Percentiles rank a stretch among this genome's conserved stretches.
phyloP scores from a whole-genome alignment of 805 yeast species.

The Yamadazyma endophytica region DNA sequence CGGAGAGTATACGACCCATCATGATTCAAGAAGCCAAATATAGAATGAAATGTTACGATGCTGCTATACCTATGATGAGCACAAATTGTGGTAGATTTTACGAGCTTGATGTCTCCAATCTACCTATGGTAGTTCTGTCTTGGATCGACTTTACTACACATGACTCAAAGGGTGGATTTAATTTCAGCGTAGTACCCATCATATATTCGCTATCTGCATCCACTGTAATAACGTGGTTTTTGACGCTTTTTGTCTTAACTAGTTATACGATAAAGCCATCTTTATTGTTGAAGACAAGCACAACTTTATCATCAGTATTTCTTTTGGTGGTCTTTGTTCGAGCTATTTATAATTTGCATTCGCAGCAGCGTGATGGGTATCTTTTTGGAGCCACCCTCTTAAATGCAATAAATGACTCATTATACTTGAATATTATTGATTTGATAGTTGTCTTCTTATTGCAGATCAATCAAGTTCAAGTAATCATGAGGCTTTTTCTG shows the following conservation, averaged over 20 bases:
- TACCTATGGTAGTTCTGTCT: constrained; percentile 42
- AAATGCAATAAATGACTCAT: constrained; percentile 37
- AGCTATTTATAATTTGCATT: constrained; percentile 41
- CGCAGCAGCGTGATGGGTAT: constrained; percentile 44
- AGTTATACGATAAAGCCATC: constrained; percentile 64
- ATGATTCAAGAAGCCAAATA: constrained; percentile 21
- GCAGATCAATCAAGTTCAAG: constrained; percentile 68
- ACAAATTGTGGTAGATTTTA: constrained; percentile 32
- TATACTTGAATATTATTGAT: constrained; percentile 52
- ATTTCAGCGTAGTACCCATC: constrained; percentile 57
- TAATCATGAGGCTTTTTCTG: constrained; percentile 62
- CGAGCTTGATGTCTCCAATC: constrained; percentile 20
- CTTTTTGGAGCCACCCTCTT: constrained; percentile 43
- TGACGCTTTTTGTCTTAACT: constrained; percentile 61
- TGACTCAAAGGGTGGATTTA: constrained; percentile 40
- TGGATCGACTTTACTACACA: constrained; percentile 45
- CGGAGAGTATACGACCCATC: constrained; percentile 15
- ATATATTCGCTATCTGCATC: constrained; percentile 60
- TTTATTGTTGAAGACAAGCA: constrained; percentile 44
- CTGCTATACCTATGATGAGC: constrained; percentile 32
- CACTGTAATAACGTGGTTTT: constrained; percentile 59
- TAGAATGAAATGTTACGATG: constrained; percentile 29
- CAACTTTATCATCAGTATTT: constrained; percentile 51
- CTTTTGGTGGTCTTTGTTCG: constrained; percentile 47
- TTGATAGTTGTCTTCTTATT: constrained; percentile 53